These are phyloP conservation scores for Aspergillus sp. DNA, from an alignment of 2,329 filamentous ascomycete species.

Conservation along the genomic window DNA sequence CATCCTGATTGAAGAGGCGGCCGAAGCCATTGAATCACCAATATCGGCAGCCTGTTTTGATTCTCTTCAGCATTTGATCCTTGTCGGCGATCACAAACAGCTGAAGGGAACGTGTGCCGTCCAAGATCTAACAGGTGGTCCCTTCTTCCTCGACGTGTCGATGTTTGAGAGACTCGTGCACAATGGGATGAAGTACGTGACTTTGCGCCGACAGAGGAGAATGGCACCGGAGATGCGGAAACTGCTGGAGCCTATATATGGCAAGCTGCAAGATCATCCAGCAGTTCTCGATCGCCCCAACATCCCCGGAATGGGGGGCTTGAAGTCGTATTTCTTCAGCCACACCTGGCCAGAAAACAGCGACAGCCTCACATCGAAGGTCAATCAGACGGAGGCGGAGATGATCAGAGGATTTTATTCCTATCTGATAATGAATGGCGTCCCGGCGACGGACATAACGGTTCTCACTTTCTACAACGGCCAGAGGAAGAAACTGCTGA, in stretches of 20 bases:
- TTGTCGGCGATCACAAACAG: conserved; percentile 75
- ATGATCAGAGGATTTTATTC: conserved; percentile 66
- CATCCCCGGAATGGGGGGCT: conserved; percentile 54
- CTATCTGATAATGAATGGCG: conserved; percentile 62
- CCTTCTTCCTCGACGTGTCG: conserved; percentile 61
- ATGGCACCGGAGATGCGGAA: conserved; percentile 62
- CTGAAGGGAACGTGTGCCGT: conserved; percentile 59
- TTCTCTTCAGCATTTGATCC: conserved; percentile 54
- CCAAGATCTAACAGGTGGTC: conserved; percentile 47
- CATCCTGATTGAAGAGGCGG: conserved; percentile 70
- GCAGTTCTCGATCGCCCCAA: conserved; percentile 46
- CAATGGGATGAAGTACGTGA: conserved; percentile 53
- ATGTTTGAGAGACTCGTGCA: conserved; percentile 71
- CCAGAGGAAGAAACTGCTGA: conserved; percentile 58
- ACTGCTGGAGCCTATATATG: conserved; percentile 54
- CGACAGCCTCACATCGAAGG: conserved; percentile 56
- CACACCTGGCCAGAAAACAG: conserved; percentile 57
- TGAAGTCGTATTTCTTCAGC: conserved; percentile 53
- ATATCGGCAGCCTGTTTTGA: conserved; percentile 52
- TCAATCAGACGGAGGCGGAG: conserved; percentile 61
- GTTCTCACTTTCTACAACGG: conserved; percentile 83
- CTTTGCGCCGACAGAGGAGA: conserved; percentile 59
- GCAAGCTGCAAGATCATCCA: conserved; percentile 47
- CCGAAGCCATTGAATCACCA: conserved; percentile 56
- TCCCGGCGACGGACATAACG: conserved; percentile 55